Evolutionary conservation across 306 rosid species (phyloP).

Genomic region (Citrullus colocynthis): DNA sequence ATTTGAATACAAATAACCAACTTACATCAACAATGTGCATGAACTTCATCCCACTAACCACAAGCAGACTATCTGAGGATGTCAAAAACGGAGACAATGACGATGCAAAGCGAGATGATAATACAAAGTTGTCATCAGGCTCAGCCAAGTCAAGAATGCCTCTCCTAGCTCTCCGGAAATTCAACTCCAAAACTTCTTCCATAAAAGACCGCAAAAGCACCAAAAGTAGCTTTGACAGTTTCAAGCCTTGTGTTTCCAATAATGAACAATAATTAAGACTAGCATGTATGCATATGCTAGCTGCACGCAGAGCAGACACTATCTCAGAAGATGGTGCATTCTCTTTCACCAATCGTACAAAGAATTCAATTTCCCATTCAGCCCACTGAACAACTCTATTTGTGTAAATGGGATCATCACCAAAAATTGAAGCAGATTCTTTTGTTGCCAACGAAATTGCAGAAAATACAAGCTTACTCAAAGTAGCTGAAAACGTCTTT

Average conservation of each 20-base stretch:
- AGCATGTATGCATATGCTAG: constrained; percentile 68
- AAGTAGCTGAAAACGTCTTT: constrained; percentile 60
- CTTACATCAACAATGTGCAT: constrained; percentile 75
- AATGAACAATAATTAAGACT: constrained; percentile 71
- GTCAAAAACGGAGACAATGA: constrained; percentile 56
- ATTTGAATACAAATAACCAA: constrained; percentile 8
- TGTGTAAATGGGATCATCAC: constrained; percentile 80
- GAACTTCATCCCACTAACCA: constrained; percentile 73
- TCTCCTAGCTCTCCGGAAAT: constrained; percentile 81
- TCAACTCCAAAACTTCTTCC: constrained; percentile 88
- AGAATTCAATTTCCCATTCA: constrained; percentile 88
- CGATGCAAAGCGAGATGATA: constrained; percentile 55
- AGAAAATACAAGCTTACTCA: constrained; percentile 74
- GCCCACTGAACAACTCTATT: constrained; percentile 97
- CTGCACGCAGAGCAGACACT: constrained; percentile 68
- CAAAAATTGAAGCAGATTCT: constrained; percentile 77
- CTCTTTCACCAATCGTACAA: constrained; percentile 79
- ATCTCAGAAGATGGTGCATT: constrained; percentile 74
- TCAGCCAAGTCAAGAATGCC: constrained; percentile 64
- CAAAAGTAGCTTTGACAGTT: constrained; percentile 70
- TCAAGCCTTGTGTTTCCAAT: constrained; percentile 76
- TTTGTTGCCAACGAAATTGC: constrained; percentile 47
- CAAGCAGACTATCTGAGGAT: constrained; percentile 48
- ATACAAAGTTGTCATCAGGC: constrained; percentile 39
- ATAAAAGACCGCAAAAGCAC: constrained; percentile 76